These are phyloP conservation scores for Sporothrix inflata DNA, from an alignment of 2,329 filamentous ascomycete genomes.

Conservation along the genomic window DNA sequence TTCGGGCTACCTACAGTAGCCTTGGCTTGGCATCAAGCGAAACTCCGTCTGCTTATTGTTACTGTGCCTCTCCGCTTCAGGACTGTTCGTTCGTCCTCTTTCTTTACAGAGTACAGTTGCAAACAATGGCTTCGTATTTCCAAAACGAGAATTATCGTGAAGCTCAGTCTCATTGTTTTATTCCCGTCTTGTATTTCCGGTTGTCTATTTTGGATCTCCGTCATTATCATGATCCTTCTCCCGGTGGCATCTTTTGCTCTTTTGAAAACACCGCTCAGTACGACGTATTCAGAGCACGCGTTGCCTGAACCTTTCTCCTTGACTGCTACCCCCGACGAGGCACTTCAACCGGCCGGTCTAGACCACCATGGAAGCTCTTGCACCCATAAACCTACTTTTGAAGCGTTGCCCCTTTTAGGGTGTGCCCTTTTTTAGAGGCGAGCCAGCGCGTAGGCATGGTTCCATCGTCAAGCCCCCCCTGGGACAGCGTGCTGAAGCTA, in stretches of 20 bases:
- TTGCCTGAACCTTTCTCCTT: neutral
- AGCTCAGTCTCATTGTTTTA: neutral
- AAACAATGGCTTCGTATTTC: neutral
- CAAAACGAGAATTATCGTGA: neutral
- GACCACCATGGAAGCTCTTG: neutral
- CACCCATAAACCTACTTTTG: neutral
- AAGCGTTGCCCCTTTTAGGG: conserved; percentile 1
- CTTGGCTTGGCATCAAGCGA: neutral
- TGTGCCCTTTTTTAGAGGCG: neutral
- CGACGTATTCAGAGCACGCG: neutral
- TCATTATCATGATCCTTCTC: neutral
- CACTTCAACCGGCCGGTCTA: neutral
- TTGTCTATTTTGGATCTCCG: neutral
- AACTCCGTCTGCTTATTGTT: neutral
- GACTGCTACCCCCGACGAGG: neutral
- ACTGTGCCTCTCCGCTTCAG: neutral
- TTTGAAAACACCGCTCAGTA: neutral
- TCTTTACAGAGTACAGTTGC: too few relatives aligned
- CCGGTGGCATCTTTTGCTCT: neutral
- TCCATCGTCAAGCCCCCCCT: neutral
- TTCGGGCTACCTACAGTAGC: conserved; percentile 16
- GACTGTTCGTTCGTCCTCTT: neutral
- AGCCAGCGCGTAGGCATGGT: neutral
- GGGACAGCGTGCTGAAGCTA: neutral
- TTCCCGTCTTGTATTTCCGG: neutral